A percentile compares a stretch with the other conserved stretches of the same genome.
Evolutionary conservation across 139 green algal genomes (phyloP).

Genomic region (Auxenochlorella protothecoides): DNA sequence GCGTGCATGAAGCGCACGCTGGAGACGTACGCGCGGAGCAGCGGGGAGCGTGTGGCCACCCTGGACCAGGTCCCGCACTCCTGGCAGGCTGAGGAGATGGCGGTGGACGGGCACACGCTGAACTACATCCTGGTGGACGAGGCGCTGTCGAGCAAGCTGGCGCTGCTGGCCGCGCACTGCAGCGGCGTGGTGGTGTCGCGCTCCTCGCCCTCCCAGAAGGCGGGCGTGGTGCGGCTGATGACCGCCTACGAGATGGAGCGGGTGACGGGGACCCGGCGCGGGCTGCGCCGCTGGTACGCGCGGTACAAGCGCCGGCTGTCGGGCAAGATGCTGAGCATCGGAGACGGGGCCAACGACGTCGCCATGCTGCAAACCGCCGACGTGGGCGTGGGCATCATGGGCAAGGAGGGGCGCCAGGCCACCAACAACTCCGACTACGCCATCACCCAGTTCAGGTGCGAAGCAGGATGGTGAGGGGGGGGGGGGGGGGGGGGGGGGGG

Average conservation of each 20-base stretch:
- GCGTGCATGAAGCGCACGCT: too few species aligned
- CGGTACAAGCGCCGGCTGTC: conserved; percentile 12
- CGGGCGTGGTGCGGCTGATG: conserved; percentile 60
- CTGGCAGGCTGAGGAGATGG: conserved; percentile 39
- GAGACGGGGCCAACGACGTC: conserved; percentile 97
- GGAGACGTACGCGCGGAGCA: too few species aligned
- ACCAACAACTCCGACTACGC: conserved; percentile 87
- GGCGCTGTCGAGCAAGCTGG: conserved; percentile 27
- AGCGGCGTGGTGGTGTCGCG: conserved; percentile 50
- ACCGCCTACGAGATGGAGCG: conserved; percentile 37
- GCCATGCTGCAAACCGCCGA: conserved; percentile 90
- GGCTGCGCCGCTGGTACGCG: conserved; percentile 20
- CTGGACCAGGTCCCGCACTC: background rate
- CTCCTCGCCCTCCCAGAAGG: conserved; percentile 61
- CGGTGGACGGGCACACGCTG: conserved; percentile 79
- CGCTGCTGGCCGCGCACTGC: conserved; percentile 42
- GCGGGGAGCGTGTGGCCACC: too few species aligned
- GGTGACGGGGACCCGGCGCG: conserved; percentile 16
- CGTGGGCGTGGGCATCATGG: conserved; percentile 92
- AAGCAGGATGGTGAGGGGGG: too few species aligned
- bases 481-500: too few species aligned
- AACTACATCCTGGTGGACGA: conserved; percentile 47
- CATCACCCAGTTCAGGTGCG: conserved; percentile 80
- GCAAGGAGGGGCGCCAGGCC: conserved; percentile 85
- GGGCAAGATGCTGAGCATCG: conserved; percentile 85